Evolutionary conservation across 2,329 filamentous ascomycete genomes (phyloP), one percentile per base, ranked within the genome.

Genomic region (Fusarium humuli): DNA sequence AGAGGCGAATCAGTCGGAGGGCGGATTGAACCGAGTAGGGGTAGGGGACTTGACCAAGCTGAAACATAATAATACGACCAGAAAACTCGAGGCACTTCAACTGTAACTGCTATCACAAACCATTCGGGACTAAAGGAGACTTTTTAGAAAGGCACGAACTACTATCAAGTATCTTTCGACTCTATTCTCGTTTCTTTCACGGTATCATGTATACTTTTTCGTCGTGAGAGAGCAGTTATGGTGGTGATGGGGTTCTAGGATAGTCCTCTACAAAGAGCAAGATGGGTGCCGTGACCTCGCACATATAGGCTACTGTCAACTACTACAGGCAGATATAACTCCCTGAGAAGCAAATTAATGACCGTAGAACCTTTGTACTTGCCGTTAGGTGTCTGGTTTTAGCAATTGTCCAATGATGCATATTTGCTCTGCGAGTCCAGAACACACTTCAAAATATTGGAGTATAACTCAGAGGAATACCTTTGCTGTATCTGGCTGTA

Each of bases 221-320:
- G 8, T 23, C 20, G 2, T 37, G 32, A 0, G 11, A 23, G 23
- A 18, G 42, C 5, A 57, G 25, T 37, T 34, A 13, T 32, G 32
- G 30, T 3, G 46, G 23, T 48, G 42, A n/a, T 30, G 10, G 7
- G 20, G 12, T 14, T 14, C 16, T 48, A 11, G 29, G 37, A 37
- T 46, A 29, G 34, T 57, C 42, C 23, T 16, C 10, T 27, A 37
- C 22, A 45, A 25, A 25, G 50, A 57, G 50, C 45, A 16, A 44
- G 22, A 48, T 48, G 37, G 50, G 55, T 50, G 66, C 46, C 18
- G 29, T 18, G 34, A 57, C 50, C 69, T 61, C 25, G 29, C 12
- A 37, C 25, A 52, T 44, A 61, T 10, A 30, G 41, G n/a, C 47
- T n/a, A 34, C 14, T 22, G 13, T 13, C 12, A 45, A 53, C 46